Evolutionary conservation across 2,329 filamentous ascomycete species (phyloP), one percentile per base, ranked within the genome.

Genomic region (Aspergillus glaucus): DNA sequence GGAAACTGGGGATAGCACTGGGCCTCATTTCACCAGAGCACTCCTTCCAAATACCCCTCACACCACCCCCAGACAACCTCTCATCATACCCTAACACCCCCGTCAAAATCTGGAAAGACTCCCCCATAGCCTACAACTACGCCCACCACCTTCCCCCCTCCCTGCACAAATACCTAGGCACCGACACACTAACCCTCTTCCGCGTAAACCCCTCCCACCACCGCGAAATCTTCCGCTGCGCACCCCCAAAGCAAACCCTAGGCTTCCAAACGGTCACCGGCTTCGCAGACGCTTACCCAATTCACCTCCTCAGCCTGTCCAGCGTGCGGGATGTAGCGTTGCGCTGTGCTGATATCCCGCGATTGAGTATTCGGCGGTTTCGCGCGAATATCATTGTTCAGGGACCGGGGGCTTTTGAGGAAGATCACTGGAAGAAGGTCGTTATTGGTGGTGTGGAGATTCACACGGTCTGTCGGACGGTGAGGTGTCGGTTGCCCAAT

Each of bases 221-320:
- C 28, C 69, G 80, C n/a, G 61, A 76, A 45, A 75, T 84, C 32
- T 74, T 71, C 54, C 75, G 79, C 50, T 75, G 72, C 54, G 78
- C 79, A 2, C 80, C 80, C 0, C 68, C 69, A 39, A 75, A 76
- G 52, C 65, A 71, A 37, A 63, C 72, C 2, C 64, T 81, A 1
- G 77, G 77, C 2, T 80, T 79, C 56, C 73, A 79, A 48, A 71
- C 77, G 6, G 61, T 69, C 41, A 76, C 80, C 2, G 77, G 74
- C 32, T 81, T 82, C 61, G 73, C 75, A 36, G 80, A 84, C 55
- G 76, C 79, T 1, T 83, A 83, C 52, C 79, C 80, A 0, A 63
- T 83, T 4, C 76, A 81, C 46, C 67, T 83, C 4, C 63, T 82
- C 42, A 79, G 75, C 43, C 61, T 83, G 14, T 69, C 78, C 14